A percentile compares a stretch with the other conserved stretches of the same genome.
Evolutionary conservation across 495 filamentous ascomycete genomes (phyloP).

Genomic region (Daldinia loculata): DNA sequence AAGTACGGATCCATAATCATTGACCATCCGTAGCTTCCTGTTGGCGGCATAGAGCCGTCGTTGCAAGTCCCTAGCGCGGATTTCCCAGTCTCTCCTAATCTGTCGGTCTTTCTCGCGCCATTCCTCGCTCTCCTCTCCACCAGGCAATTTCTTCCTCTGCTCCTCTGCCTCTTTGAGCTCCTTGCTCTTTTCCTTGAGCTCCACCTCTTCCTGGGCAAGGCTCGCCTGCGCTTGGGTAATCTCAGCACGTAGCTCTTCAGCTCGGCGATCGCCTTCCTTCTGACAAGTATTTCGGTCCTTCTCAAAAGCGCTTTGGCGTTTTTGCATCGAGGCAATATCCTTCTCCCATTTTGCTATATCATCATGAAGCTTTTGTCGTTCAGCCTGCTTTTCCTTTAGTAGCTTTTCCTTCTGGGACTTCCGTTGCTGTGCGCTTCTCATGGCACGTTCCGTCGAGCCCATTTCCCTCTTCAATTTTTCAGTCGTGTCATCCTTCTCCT

Average conservation of each 20-base stretch:
- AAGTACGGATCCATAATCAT: conserved; percentile 52
- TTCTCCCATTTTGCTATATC: conserved; percentile 66
- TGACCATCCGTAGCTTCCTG: conserved; percentile 48
- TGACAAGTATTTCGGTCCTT: conserved; percentile 51
- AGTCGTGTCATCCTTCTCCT: conserved; percentile 87
- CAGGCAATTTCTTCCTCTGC: conserved; percentile 60
- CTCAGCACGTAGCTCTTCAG: conserved; percentile 45
- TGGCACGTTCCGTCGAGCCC: conserved; percentile 78
- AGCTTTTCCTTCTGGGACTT: conserved; percentile 82
- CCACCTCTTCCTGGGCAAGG: conserved; percentile 49
- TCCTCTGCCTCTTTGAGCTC: conserved; percentile 62
- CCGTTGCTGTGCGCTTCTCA: conserved; percentile 81
- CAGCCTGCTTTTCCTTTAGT: conserved; percentile 76
- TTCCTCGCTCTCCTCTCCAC: conserved; percentile 63
- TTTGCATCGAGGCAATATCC: conserved; percentile 59
- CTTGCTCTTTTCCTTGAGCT: conserved; percentile 60
- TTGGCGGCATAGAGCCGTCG: conserved; percentile 49
- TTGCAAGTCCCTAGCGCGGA: conserved; percentile 54
- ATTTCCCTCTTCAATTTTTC: conserved; percentile 83
- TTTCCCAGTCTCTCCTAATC: conserved; percentile 56
- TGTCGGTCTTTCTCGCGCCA: conserved; percentile 59
- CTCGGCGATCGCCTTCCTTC: conserved; percentile 43
- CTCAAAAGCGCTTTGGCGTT: conserved; percentile 52
- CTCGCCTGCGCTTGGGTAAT: conserved; percentile 45
- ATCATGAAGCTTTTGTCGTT: conserved; percentile 64